Base-by-base conservation (phyloP, 1,139 yeast species). In the Yamadazyma atmosphaerica region DNA sequence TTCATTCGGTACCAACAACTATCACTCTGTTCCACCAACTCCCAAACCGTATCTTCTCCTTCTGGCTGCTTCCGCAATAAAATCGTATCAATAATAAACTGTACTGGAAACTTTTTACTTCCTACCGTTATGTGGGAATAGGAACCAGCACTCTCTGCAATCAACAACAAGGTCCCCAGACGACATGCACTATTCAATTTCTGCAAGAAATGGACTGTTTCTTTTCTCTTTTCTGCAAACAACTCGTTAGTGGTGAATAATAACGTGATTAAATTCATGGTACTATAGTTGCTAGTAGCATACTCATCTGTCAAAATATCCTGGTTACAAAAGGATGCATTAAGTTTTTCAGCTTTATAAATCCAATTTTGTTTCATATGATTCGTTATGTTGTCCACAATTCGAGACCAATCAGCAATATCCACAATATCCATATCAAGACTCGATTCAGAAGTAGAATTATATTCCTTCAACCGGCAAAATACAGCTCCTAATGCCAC, bases 141-240 rank as follows among this genome's bases (percentile, higher is more conserved):
- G 3, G 95, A 85, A 0, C 96, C 96, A 0, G 96, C 96, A 62
- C 94, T 83, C 54, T 88, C 96, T 1, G 87, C 80, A 28, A 88
- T 79, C 34, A 88, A 66, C 27, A 88, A 61, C 25, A 76, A 60
- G 13, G 87, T 61, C 0, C 89, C 94, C 1, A 59, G 43, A 30
- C 56, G 56, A 56, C 86, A 86, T 40, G 54, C 50, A 17, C 50
- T 45, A 45, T 68, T 82, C 47, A 74, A 63, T 25, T 55, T 57
- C 41, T 81, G 83, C 39, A 88, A 66, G 39, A 86, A 73, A 36
- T 70, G 65, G 33, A 86, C 74, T 1, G 94, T 77, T 35, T 72
- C 78, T 0, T 77, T 66, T 50, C 78, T 78, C 45, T 86, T 77
- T 43, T 81, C 88, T 9, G 83, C 74, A 56, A 88, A 87, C 10